phyloP scores from a whole-genome alignment of 2,329 filamentous ascomycete species.

The Colletotrichum cereale region DNA sequence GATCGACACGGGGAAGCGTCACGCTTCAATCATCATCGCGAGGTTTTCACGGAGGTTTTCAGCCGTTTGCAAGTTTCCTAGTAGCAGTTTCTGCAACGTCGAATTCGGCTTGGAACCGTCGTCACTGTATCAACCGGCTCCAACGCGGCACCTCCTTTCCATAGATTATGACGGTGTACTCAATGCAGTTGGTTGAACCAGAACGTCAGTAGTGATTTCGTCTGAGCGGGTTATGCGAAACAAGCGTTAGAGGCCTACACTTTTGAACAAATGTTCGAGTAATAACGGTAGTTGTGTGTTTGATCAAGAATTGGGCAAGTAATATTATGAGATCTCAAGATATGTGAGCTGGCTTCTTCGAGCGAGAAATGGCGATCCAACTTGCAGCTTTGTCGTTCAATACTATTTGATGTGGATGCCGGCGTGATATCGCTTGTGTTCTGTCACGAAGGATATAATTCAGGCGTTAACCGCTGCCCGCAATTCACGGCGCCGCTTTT shows the following conservation, averaged over 20 bases:
- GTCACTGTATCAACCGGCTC: slow-evolving; percentile 2
- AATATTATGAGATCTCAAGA: background rate
- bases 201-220: background rate
- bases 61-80: background rate
- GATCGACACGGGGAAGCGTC: background rate
- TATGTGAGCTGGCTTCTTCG: background rate
- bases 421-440: background rate
- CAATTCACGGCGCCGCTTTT: too few relatives aligned
- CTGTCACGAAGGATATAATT: background rate
- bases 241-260: background rate
- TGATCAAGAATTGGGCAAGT: background rate
- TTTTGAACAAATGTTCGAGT: background rate
- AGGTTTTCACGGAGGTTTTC: background rate
- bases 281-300: background rate
- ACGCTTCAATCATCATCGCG: background rate
- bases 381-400: background rate
- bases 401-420: background rate
- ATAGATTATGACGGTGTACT: background rate
- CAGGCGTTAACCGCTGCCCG: background rate
- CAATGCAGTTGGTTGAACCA: background rate
- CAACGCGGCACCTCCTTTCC: background rate
- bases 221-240: too few relatives aligned
- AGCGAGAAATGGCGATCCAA: background rate
- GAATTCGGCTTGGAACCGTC: background rate
- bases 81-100: background rate